Percentiles rank a stretch among this genome's conserved stretches.
Conservation (phyloP, 192 early-diverging fungal genomes). For the Rhizoclosmatium globosum region DNA sequence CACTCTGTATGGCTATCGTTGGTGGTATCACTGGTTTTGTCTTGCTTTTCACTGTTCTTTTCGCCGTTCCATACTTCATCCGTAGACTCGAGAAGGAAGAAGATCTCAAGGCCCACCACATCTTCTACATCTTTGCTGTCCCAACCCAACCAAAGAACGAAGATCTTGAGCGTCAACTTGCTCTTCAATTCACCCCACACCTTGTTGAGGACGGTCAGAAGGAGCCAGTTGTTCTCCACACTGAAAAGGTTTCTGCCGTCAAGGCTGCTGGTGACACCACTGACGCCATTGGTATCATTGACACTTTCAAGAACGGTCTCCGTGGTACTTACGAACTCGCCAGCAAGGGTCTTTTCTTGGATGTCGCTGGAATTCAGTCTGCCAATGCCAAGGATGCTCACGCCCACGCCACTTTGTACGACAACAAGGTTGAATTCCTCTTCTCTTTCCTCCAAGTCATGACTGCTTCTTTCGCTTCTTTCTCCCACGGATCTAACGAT, state of each 20-base stretch:
- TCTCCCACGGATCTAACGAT: constrained; percentile 88
- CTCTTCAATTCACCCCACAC: constrained; percentile 12
- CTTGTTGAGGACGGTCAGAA: constrained; percentile 29
- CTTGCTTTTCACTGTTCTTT: constrained; percentile 65
- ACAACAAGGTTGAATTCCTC: constrained; percentile 78
- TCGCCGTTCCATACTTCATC: constrained; percentile 72
- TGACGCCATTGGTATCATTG: constrained; percentile 30
- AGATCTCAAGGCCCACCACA: constrained; percentile 76
- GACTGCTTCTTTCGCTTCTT: constrained; percentile 83
- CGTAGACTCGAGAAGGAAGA: constrained; percentile 72
- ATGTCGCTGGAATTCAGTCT: constrained; percentile 48
- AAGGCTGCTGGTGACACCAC: constrained; percentile 40
- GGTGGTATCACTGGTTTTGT: constrained; percentile 67
- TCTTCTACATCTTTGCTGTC: constrained; percentile 67
- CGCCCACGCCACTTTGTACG: constrained; percentile 70
- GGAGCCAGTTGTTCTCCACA: constrained; percentile 33
- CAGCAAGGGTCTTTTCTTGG: constrained; percentile 38
- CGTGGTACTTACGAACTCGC: not conserved
- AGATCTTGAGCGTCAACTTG: constrained; percentile 30
- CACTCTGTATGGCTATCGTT: constrained; percentile 66
- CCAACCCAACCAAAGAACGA: constrained; percentile 52
- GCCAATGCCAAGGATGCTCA: constrained; percentile 59
- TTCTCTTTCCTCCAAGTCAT: constrained; percentile 85
- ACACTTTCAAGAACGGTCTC: not conserved
- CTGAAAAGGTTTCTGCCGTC: constrained; percentile 39